A percentile compares a stretch with the other conserved stretches of the same genome.
Conservation (phyloP, 129 eudicot genomes). For the Centrapalus pauciflorus region DNA sequence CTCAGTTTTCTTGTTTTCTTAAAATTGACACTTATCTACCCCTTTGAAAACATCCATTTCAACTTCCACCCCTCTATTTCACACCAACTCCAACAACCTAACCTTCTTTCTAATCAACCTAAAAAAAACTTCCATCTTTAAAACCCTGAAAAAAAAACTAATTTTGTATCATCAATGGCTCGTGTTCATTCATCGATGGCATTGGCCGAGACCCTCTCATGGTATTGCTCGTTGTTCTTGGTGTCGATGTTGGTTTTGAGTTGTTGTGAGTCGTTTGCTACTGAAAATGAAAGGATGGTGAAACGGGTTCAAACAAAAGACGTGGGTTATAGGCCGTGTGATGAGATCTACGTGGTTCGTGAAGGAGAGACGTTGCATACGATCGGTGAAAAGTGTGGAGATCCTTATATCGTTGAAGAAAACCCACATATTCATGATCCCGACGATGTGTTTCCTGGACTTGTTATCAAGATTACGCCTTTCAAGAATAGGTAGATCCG, state of each 20-base stretch:
- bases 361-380: constrained; percentile 54
- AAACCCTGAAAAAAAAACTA: not conserved
- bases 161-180: constrained; percentile 19
- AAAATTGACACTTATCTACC: constrained; percentile 43
- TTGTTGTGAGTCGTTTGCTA: constrained; percentile 41
- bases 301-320: not conserved
- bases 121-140: constrained; percentile 16
- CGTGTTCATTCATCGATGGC: constrained; percentile 28
- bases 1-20: constrained; percentile 1
- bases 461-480: constrained; percentile 80
- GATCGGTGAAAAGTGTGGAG: constrained; percentile 53
- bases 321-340: constrained; percentile 25
- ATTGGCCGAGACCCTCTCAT: constrained; percentile 43
- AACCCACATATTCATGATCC: constrained; percentile 83
- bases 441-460: constrained; percentile 94
- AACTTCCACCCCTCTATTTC: constrained; percentile 28
- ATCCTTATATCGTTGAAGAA: constrained; percentile 49
- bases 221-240: constrained; percentile 52
- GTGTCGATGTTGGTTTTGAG: constrained; percentile 51
- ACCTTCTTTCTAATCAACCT: constrained; percentile 33
- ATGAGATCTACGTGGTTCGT: constrained; percentile 54
- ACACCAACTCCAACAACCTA: constrained; percentile 60
- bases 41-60: constrained; percentile 40
- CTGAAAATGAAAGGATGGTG: constrained; percentile 14
- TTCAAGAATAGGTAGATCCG: constrained; percentile 21